Percentiles rank a stretch among this genome's conserved stretches.
Conservation (phyloP, 2,329 filamentous ascomycete species). For the Fusarium sp. region DNA sequence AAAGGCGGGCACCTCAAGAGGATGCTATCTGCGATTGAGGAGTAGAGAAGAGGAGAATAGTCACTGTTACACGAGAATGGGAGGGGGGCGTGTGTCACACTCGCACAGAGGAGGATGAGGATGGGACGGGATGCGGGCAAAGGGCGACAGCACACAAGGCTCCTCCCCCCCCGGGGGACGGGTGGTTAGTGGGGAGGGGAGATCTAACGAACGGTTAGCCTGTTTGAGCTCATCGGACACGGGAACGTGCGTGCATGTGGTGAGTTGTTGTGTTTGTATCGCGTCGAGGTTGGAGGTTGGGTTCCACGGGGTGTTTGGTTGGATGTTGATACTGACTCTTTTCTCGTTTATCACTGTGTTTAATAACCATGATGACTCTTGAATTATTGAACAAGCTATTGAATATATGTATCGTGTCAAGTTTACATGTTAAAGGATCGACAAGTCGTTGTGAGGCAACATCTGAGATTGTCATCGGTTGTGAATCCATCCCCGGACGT, state of each 20-base stretch:
- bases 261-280: slow-evolving; percentile 24
- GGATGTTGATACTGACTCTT: background rate
- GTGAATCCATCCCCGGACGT: slow-evolving; percentile 22
- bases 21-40: background rate
- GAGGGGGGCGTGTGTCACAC: slow-evolving; percentile 1
- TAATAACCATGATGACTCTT: background rate
- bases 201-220: slow-evolving; percentile 45
- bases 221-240: slow-evolving; percentile 47
- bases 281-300: background rate
- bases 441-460: background rate
- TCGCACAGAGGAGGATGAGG: slow-evolving; percentile 18
- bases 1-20: background rate
- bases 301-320: background rate
- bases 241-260: slow-evolving; percentile 42
- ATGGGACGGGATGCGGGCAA: slow-evolving; percentile 19
- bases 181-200: slow-evolving; percentile 16
- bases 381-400: background rate
- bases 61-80: slow-evolving; percentile 7
- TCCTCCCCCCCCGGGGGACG: background rate
- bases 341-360: background rate
- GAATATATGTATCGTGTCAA: background rate
- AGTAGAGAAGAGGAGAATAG: background rate
- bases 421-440: background rate
- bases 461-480: background rate
- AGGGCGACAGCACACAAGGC: slow-evolving; percentile 19